These are phyloP conservation scores for Scleromitrula shiraiana DNA, from an alignment of 2,329 filamentous ascomycete genomes.

Conservation along the genomic window DNA sequence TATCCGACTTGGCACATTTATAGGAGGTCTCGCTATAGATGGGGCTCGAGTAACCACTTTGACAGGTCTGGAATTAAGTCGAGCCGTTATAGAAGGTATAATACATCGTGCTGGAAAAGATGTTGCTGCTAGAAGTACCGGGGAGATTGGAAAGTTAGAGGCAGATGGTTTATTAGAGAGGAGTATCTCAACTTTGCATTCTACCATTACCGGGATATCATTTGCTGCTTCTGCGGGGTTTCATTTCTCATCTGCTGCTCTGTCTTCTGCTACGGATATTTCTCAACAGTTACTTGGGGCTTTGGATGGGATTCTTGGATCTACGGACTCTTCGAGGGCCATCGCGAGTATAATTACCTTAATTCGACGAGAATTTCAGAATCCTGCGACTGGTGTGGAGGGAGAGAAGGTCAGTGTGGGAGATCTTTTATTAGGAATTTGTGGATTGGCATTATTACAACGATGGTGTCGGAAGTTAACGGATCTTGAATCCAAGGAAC, in stretches of 20 bases:
- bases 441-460: constrained; percentile 55
- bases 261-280: constrained; percentile 46
- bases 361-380: constrained; percentile 55
- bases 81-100: constrained; percentile 32
- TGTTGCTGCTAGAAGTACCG: constrained; percentile 26
- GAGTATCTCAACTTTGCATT: constrained; percentile 48
- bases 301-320: constrained; percentile 57
- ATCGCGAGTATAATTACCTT: constrained; percentile 59
- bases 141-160: constrained; percentile 41
- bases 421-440: constrained; percentile 53
- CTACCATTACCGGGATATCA: constrained; percentile 48
- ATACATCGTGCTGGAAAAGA: constrained; percentile 31
- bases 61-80: constrained; percentile 32
- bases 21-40: constrained; percentile 32
- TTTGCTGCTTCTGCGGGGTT: constrained; percentile 57
- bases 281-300: constrained; percentile 51
- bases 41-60: constrained; percentile 32
- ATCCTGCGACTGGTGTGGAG: constrained; percentile 49
- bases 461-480: constrained; percentile 44
- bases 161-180: constrained; percentile 49
- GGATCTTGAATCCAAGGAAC: constrained; percentile 40
- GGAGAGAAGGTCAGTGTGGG: constrained; percentile 53
- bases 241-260: constrained; percentile 46
- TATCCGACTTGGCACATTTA: constrained; percentile 31
- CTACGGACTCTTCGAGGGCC: constrained; percentile 60